Conservation (phyloP, 805 yeast species). For the Dipodascopsis uninucleata region DNA sequence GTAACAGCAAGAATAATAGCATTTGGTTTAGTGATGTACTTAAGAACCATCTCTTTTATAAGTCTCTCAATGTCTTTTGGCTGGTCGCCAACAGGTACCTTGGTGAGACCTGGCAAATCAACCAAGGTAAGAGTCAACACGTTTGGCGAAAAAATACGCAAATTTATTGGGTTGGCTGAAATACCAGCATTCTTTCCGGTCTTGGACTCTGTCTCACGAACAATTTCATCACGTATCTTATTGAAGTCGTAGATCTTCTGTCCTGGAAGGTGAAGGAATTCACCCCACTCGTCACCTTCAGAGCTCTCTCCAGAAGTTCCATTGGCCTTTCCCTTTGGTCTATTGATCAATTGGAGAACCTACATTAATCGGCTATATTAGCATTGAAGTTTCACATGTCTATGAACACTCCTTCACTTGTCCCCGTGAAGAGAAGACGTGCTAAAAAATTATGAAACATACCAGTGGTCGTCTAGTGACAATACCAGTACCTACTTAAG, state of each 20-base stretch:
- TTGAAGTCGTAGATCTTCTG: constrained; percentile 82
- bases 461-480: constrained; percentile 85
- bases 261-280: constrained; percentile 87
- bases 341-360: constrained; percentile 67
- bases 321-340: constrained; percentile 38
- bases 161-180: constrained; percentile 85
- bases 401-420: neutral
- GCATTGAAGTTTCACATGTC: neutral
- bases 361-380: neutral
- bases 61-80: constrained; percentile 95
- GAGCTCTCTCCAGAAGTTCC: constrained; percentile 27
- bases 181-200: constrained; percentile 76
- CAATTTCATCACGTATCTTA: constrained; percentile 86
- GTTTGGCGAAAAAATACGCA: constrained; percentile 89
- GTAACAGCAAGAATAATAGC: constrained; percentile 93
- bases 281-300: constrained; percentile 85
- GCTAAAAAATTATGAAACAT: constrained; percentile 1
- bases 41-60: constrained; percentile 87
- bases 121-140: constrained; percentile 91
- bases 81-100: constrained; percentile 98
- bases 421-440: neutral
- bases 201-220: constrained; percentile 81
- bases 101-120: constrained; percentile 95
- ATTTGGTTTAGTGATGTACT: constrained; percentile 91
- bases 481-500: constrained; percentile 58